Evolutionary conservation across 2,329 filamentous ascomycete genomes (phyloP), one percentile per base, ranked within the genome.

Genomic region (Fusarium oligoseptatum): DNA sequence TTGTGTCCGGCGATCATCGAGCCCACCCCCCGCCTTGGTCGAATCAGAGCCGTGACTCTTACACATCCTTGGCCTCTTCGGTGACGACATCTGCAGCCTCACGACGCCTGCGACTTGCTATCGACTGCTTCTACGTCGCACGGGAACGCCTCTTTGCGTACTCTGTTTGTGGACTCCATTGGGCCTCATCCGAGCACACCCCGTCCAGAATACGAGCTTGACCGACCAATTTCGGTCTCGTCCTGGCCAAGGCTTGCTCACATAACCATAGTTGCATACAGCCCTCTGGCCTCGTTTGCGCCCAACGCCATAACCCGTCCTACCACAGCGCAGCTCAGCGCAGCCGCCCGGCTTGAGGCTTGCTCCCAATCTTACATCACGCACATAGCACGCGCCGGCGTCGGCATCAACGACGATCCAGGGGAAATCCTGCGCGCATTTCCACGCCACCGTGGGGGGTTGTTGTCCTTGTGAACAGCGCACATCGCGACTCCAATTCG

Each of bases 191-290:
- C 67, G 64, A 73, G 34, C 64, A 69, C 73, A 45, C 62, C 71
- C 66, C 57, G 41, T 73, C 64, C 66, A 78, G 76, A 79, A 82
- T 82, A 82, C 81, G 81, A 82, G 79, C 75, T 73, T 58, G 68
- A 68, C 73, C 77, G 78, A 77, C 72, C 73, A 77, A 73, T 78
- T 66, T 68, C 75, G 67, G 74, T 74, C 73, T 69, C 57, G 52
- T 74, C 61, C 72, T 76, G 56, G 55, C 55, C 60, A 71, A 74
- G 74, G 60, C 70, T 69, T 75, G 73, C 76, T 73, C 76, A 74
- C 78, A 77, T 66, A 72, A 62, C 62, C 63, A 64, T 76, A 76
- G 76, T 58, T 78, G 66, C 73, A 75, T 73, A 74, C 78, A 77
- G 67, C 52, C 56, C 41, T 69, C 64, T 68, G 65, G 67, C 73